Conservation (phyloP, 495 filamentous ascomycete species). For the Aspergillus campestris region DNA sequence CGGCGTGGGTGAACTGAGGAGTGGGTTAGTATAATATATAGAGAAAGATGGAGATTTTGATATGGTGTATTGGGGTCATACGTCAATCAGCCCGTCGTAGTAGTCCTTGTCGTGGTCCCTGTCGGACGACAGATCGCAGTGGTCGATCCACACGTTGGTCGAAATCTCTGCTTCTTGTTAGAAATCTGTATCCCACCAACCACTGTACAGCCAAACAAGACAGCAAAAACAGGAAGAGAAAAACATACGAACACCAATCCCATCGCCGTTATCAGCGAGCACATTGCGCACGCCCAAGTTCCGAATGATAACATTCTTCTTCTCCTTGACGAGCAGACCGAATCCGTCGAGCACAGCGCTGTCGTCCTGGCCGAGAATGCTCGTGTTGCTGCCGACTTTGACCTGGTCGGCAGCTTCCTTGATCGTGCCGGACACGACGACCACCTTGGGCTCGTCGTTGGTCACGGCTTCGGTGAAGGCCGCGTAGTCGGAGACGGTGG, state of each 20-base stretch:
- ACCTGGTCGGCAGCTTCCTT: conserved; percentile 32
- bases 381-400: conserved; percentile 45
- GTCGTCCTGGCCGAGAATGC: conserved; percentile 39
- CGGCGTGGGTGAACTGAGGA: conserved; percentile 32
- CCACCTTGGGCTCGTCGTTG: conserved; percentile 35
- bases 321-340: conserved; percentile 38
- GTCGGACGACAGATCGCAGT: conserved; percentile 55
- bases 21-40: no score
- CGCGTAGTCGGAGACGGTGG: conserved; percentile 49
- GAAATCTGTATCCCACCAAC: no score
- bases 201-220: no score
- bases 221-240: neutral
- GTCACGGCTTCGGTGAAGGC: conserved; percentile 42
- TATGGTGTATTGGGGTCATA: no score
- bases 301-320: conserved; percentile 53
- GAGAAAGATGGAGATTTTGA: no score
- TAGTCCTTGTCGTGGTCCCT: conserved; percentile 51
- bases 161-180: conserved; percentile 24
- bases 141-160: conserved; percentile 64
- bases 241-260: conserved; percentile 43
- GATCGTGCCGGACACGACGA: conserved; percentile 42
- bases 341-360: conserved; percentile 23
- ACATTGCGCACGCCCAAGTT: conserved; percentile 56
- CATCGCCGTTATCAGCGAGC: conserved; percentile 49
- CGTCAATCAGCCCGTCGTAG: conserved; percentile 59